A percentile compares a stretch with the other conserved stretches of the same genome.
These are phyloP conservation scores for Mycena leptocephala DNA, from an alignment of 768 basidiomycete genomes.

Conservation along the genomic window DNA sequence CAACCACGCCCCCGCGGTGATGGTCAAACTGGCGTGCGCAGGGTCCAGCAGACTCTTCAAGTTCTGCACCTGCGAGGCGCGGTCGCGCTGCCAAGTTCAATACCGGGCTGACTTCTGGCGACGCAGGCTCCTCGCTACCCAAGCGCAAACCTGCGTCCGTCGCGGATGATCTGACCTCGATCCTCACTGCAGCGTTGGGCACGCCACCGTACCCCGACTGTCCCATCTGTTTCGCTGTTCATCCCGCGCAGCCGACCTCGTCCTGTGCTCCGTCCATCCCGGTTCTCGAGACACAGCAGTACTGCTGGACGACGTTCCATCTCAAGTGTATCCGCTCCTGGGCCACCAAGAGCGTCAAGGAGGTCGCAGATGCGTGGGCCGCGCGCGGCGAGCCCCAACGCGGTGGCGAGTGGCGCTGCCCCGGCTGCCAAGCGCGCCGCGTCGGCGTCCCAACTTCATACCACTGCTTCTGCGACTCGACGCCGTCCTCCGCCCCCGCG, in stretches of 20 bases:
- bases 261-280: conserved; percentile 84
- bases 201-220: conserved; percentile 86
- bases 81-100: conserved; percentile 56
- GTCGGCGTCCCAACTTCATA: conserved; percentile 76
- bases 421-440: conserved; percentile 92
- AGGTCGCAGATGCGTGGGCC: conserved; percentile 80
- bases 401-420: conserved; percentile 93
- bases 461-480: conserved; percentile 88
- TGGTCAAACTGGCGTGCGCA: conserved; percentile 27
- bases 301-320: conserved; percentile 95
- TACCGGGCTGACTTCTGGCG: conserved; percentile 48
- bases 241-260: conserved; percentile 88
- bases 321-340: conserved; percentile 91
- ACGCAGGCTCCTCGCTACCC: conserved; percentile 11
- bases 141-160: conserved; percentile 45
- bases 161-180: conserved; percentile 82
- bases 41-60: not conserved
- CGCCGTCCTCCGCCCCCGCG: conserved; percentile 79
- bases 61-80: conserved; percentile 7
- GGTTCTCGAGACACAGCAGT: conserved; percentile 65
- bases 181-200: conserved; percentile 75
- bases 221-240: conserved; percentile 88
- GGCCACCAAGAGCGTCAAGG: conserved; percentile 88
- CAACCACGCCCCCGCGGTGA: no score
- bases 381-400: conserved; percentile 75